Base-by-base conservation (phyloP, 2,329 filamentous ascomycete species). In the Fusarium veterinarium region DNA sequence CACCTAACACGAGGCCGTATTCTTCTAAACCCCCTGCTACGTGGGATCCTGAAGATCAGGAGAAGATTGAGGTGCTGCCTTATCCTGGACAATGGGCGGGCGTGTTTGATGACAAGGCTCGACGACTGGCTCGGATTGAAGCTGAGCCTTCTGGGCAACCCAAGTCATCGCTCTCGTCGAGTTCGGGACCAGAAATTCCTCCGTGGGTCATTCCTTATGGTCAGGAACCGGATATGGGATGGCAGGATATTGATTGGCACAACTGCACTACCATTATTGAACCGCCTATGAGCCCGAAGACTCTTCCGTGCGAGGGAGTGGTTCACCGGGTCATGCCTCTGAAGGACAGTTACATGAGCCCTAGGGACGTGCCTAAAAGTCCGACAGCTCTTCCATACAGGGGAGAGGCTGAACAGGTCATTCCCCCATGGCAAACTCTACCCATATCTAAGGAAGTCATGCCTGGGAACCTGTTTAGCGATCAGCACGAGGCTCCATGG, bases 171-270 rank as follows among this genome's bases (percentile, higher is more conserved):
- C 8, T 38, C 6, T 55, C n/a, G 19, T 41, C 46, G 12, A 51
- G 42, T 31, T 45, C 35, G 6, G 37, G 52, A 2, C 23, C 11
- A 16, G 23, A 49, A 0, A 41, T 30, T 4, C 67, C 66, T 4
- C 14, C 40, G 5, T 66, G 55, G 44, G 25, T 28, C 6, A 30
- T 57, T 20, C 55, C 60, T 3, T 42, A 60, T 11, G 60, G 44
- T 0, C 12, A 70, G 5, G 67, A 71, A 8, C 49, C 60, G 11
- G 45, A 58, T 8, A 49, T 70, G 31, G 20, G 48, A 2, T 67
- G 53, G 45, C 25, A 41, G 6, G 33, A 55, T 0, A 41, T 63
- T 7, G 20, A 49, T 16, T 67, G 62, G 62, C 14, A 35, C 16
- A 14, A n/a, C 67, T 25, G 45, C 19, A 12, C 7, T 8, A 25